A percentile compares a stretch with the other conserved stretches of the same genome.
Evolutionary conservation across 129 eudicot genomes (phyloP).

Genomic region (Mikania micrantha): DNA sequence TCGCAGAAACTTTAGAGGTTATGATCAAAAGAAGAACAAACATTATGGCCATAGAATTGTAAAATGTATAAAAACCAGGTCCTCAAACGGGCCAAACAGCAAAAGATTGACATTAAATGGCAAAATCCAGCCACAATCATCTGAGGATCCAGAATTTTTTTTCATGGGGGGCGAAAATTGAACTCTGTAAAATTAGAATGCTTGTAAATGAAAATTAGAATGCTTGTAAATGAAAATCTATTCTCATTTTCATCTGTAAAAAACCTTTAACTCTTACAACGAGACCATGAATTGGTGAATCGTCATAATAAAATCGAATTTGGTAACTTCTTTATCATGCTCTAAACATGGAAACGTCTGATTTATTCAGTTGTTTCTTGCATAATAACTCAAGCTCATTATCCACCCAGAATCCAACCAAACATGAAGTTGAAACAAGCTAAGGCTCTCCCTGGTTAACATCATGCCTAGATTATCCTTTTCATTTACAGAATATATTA

Average conservation of each 20-base stretch:
- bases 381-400: not conserved
- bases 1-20: constrained; percentile 41
- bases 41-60: constrained; percentile 29
- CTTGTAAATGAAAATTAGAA: too few relatives aligned
- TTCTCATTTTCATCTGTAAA: not conserved
- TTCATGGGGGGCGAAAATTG: too few relatives aligned
- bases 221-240: not conserved
- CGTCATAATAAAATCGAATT: constrained; percentile 48
- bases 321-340: constrained; percentile 31
- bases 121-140: not conserved
- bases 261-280: not conserved
- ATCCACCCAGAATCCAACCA: not conserved
- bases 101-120: not conserved
- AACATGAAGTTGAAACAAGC: constrained; percentile 6
- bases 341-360: constrained; percentile 37
- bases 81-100: constrained; percentile 56
- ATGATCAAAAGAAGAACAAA: constrained; percentile 40
- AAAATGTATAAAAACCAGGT: constrained; percentile 40
- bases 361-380: constrained; percentile 27
- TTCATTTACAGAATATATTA: not conserved
- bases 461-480: constrained; percentile 6
- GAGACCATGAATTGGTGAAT: constrained; percentile 29
- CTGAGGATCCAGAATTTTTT: too few relatives aligned
- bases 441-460: not conserved
- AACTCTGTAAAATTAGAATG: too few relatives aligned